These are phyloP conservation scores for Annulohypoxylon nitens DNA, from an alignment of 495 filamentous ascomycete species.

Conservation along the genomic window DNA sequence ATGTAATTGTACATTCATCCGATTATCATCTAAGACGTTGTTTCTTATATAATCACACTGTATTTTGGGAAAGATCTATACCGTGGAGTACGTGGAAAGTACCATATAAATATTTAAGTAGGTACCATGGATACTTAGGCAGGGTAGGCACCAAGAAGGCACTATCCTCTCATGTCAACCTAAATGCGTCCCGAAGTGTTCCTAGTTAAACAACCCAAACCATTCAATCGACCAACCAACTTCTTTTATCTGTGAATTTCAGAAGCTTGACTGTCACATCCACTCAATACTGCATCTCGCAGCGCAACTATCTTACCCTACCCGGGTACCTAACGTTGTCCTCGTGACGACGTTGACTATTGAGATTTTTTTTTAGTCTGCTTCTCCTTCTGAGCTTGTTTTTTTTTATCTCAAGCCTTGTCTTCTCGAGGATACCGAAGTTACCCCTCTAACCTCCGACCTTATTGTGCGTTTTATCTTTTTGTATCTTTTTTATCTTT, in stretches of 20 bases:
- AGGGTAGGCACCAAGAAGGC: neutral
- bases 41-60: slow-evolving; percentile 2
- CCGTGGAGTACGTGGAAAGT: neutral
- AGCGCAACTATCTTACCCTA: slow-evolving; percentile 41
- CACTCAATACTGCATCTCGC: slow-evolving; percentile 33
- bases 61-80: slow-evolving; percentile 7
- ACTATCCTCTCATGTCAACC: slow-evolving; percentile 37
- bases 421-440: neutral
- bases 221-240: slow-evolving; percentile 32
- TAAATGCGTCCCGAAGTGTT: slow-evolving; percentile 41
- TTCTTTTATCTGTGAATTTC: slow-evolving; percentile 33
- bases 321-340: slow-evolving; percentile 40
- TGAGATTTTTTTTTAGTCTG: slow-evolving; percentile 28
- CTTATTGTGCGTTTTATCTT: neutral
- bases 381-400: slow-evolving; percentile 10
- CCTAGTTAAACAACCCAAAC: slow-evolving; percentile 27
- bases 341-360: slow-evolving; percentile 41
- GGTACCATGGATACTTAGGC: neutral
- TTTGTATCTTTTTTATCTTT: neutral
- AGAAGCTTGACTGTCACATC: slow-evolving; percentile 47
- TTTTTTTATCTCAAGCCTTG: slow-evolving; percentile 13
- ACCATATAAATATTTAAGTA: neutral
- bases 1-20: neutral
- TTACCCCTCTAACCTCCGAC: slow-evolving; percentile 9
- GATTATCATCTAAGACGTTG: neutral